Percentiles rank a stretch among this genome's conserved stretches.
These are phyloP conservation scores for Rhododendron ovatum DNA, from an alignment of 148 eudicot species.

Conservation along the genomic window DNA sequence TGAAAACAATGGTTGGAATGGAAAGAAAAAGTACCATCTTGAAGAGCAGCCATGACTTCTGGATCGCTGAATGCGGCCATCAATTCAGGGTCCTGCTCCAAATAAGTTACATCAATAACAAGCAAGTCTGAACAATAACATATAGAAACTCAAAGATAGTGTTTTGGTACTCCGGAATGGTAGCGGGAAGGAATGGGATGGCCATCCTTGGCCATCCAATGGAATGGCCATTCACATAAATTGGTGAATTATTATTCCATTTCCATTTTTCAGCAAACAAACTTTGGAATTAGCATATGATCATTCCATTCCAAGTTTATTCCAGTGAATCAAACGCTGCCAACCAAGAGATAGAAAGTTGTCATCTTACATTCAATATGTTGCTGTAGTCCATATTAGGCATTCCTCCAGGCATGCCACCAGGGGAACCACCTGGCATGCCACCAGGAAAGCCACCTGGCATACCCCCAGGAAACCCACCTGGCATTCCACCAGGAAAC, in stretches of 20 bases:
- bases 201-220: background rate
- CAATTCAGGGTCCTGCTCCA: slow-evolving; percentile 85
- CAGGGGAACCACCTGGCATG: slow-evolving; percentile 27
- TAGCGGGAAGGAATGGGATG: background rate
- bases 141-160: background rate
- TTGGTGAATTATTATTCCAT: background rate
- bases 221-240: background rate
- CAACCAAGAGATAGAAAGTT: background rate
- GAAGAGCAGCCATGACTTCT: slow-evolving; percentile 97
- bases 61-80: slow-evolving; percentile 97
- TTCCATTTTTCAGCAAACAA: background rate
- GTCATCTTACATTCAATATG: slow-evolving; percentile 69
- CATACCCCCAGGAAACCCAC: slow-evolving; percentile 20
- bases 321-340: slow-evolving; percentile 2
- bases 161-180: background rate
- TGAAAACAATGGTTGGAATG: background rate
- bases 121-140: background rate
- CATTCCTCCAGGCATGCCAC: slow-evolving; percentile 48
- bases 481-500: slow-evolving; percentile 10
- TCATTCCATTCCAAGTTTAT: background rate
- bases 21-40: slow-evolving; percentile 60
- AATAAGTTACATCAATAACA: slow-evolving; percentile 1
- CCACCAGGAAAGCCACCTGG: slow-evolving; percentile 31
- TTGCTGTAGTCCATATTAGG: slow-evolving; percentile 70
- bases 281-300: background rate